A percentile compares a stretch with the other conserved stretches of the same genome.
phyloP scores from a whole-genome alignment of 2,329 filamentous ascomycete genomes.

The Byssothecium circinans region DNA sequence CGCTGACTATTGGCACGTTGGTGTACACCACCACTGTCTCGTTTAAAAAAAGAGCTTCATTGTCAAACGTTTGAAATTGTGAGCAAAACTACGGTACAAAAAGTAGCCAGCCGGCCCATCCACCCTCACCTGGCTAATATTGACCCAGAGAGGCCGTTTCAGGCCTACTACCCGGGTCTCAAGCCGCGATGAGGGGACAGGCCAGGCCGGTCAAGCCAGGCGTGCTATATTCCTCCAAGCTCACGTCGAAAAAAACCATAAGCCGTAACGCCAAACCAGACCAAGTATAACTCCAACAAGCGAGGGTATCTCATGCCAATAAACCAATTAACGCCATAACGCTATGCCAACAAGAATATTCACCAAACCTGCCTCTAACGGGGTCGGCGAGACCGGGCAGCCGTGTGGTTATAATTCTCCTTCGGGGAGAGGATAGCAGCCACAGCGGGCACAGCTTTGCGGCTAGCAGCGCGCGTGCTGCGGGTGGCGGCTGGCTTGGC shows the following conservation, averaged over 20 bases:
- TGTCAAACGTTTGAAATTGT: too few species aligned
- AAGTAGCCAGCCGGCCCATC: background rate
- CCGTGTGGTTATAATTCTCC: slow-evolving; percentile 8
- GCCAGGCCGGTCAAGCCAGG: background rate
- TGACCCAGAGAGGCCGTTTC: slow-evolving; percentile 1
- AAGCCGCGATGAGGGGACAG: slow-evolving; percentile 2
- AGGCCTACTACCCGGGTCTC: slow-evolving; percentile 1
- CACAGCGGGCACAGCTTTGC: slow-evolving; percentile 1
- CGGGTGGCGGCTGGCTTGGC: background rate
- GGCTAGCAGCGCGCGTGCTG: slow-evolving; percentile 2
- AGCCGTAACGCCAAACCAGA: background rate
- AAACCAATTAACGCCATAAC: slow-evolving; percentile 1
- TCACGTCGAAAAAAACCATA: background rate
- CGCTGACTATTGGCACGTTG: too few species aligned
- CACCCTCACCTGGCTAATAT: slow-evolving; percentile 4
- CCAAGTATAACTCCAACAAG: background rate
- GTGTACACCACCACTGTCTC: too few species aligned
- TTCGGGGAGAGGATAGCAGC: slow-evolving; percentile 11
- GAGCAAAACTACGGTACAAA: too few species aligned
- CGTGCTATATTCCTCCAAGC: background rate
- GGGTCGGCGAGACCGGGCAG: slow-evolving; percentile 4
- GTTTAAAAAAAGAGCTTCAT: too few species aligned
- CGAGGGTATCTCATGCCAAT: background rate
- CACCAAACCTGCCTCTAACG: slow-evolving; percentile 1
- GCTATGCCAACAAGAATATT: background rate